Evolutionary conservation across 495 filamentous ascomycete species (phyloP).

Genomic region (Aeminium ludgeri): DNA sequence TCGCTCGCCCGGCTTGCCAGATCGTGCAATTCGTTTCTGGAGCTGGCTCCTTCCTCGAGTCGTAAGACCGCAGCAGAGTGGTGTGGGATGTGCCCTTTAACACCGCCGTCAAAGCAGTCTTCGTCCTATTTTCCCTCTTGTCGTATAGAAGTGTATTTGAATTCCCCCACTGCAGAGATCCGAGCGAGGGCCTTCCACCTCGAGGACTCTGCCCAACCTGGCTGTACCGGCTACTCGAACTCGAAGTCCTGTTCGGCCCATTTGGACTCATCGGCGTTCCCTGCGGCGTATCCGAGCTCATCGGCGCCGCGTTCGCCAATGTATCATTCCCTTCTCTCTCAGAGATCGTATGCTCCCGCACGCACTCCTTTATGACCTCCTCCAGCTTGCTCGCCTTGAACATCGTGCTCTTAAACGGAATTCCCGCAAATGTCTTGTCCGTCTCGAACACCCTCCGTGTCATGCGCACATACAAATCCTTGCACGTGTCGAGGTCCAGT

Average conservation of each 20-base stretch:
- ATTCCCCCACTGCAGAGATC: conserved; percentile 35
- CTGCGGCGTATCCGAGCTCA: conserved; percentile 14
- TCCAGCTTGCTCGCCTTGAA: conserved; percentile 95
- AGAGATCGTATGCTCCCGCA: conserved; percentile 67
- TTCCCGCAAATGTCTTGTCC: conserved; percentile 90
- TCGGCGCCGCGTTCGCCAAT: conserved; percentile 16
- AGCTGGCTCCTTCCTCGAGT: conserved; percentile 76
- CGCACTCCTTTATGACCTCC: conserved; percentile 80
- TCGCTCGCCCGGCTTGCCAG: conserved; percentile 94
- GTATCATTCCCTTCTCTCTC: conserved; percentile 59
- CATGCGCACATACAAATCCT: conserved; percentile 86
- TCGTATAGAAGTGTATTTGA: conserved; percentile 63
- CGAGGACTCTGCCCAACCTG: conserved; percentile 22
- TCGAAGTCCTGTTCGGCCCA: conserved; percentile 23
- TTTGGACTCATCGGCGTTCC: background rate
- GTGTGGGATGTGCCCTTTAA: conserved; percentile 62
- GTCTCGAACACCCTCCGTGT: conserved; percentile 91
- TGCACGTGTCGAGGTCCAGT: conserved; percentile 87
- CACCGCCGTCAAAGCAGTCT: conserved; percentile 84
- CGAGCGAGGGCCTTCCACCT: conserved; percentile 11
- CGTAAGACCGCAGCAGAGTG: conserved; percentile 75
- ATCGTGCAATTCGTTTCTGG: conserved; percentile 82
- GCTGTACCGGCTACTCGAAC: conserved; percentile 46
- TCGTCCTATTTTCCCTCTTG: conserved; percentile 65
- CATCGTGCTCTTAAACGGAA: conserved; percentile 79